Evolutionary conservation across 148 eudicot genomes (phyloP), one percentile per base, ranked within the genome.

Genomic region (Rhododendron williamsianum): DNA sequence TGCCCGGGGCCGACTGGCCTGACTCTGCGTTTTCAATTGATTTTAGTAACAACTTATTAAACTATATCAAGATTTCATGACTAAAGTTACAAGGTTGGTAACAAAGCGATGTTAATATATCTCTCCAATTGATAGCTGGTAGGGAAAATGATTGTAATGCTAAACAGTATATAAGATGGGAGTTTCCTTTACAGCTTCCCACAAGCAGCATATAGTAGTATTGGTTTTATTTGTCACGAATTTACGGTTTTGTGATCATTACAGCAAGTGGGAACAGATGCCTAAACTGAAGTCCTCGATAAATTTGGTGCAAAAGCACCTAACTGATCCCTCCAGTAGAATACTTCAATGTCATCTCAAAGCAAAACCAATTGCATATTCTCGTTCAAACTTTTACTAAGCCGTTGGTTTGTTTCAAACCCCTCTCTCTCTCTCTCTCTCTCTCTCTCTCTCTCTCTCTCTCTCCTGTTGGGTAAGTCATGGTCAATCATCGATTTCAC

Each of bases 231-330:
- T 58, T 19, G 65, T 4, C 45, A 41, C 45, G 65, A 58, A 58
- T 58, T 18, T 18, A 19, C 4, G 25, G 7, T 58, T 58, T 18
- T 58, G 65, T 58, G n/a, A 58, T 58, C 23, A 58, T 58, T 58
- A 58, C 65, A 58, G 65, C 9, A 58, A 58, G 19, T 58, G 65
- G 19, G 65, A 58, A 19, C 65, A 58, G 65, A 58, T 16, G 65
- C 21, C 63, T 56, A 5, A 60, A 21, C 69, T 6, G 25, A 23
- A 23, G 25, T 60, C 51, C 36, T 51, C 8, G 10, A 41, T 10
- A 48, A 21, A 6, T 60, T 72, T 67, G 46, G 87, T 85, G 89
- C 87, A 82, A 77, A 85, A 52, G 74, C 83, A 78, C 89, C 89
- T 27, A 78, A 56, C 51, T 48, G 51, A 48, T 48, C 43, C 11